These are phyloP conservation scores for Suhomyces emberorum DNA, from an alignment of 805 yeast species.

Conservation along the genomic window DNA sequence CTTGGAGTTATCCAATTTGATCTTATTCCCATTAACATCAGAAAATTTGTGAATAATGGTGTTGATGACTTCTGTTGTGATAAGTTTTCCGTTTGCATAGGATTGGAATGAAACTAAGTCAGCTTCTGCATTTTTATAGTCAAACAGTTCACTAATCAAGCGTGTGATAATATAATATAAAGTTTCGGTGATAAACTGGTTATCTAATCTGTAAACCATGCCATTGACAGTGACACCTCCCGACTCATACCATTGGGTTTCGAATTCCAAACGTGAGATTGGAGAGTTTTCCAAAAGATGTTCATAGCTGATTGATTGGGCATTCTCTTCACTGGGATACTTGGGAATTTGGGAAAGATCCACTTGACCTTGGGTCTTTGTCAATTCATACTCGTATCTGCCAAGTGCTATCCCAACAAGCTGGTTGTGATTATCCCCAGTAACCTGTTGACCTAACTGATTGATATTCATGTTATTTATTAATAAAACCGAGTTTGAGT, in stretches of 20 bases:
- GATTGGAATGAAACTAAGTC: conserved; percentile 18
- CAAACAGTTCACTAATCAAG: conserved; percentile 22
- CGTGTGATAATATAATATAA: conserved; percentile 25
- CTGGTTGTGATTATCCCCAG: conserved; percentile 10
- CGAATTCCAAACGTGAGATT: conserved; percentile 54
- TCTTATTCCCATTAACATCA: conserved; percentile 17
- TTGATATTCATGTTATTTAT: conserved; percentile 21
- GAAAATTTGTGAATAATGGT: conserved; percentile 53
- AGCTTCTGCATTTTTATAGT: conserved; percentile 15
- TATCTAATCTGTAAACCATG: conserved; percentile 29
- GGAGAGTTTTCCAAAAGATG: conserved; percentile 45
- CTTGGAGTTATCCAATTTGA: conserved; percentile 38
- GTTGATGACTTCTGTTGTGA: conserved; percentile 31
- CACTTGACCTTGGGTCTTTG: conserved; percentile 24
- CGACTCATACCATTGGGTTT: conserved; percentile 44
- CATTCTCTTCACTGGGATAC: conserved; percentile 12
- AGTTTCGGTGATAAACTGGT: conserved; percentile 22
- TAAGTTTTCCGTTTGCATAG: conserved; percentile 1
- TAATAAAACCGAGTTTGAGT: conserved; percentile 77
- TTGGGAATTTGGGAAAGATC: conserved; percentile 27
- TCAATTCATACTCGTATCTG: conserved; percentile 35
- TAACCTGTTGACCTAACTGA: neutral
- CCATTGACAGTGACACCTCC: conserved; percentile 58
- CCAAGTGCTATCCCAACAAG: conserved; percentile 29
- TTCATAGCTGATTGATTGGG: conserved; percentile 5